These are phyloP conservation scores for Diaporthe vexans DNA, from an alignment of 2,329 filamentous ascomycete species.

Conservation along the genomic window DNA sequence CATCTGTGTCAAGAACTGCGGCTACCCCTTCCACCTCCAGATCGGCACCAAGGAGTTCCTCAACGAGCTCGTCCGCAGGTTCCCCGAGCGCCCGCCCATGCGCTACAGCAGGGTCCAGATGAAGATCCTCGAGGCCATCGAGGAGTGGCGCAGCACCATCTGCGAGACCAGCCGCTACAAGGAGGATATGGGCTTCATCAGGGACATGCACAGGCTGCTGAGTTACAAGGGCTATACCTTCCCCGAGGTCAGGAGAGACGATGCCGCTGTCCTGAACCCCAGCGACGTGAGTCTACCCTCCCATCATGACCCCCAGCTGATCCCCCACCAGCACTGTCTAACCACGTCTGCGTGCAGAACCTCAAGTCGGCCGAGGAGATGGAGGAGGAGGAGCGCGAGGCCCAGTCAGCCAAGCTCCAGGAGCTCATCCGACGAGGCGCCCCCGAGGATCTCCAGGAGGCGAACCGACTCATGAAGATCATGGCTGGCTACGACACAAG, in stretches of 20 bases:
- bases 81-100: slow-evolving; percentile 92
- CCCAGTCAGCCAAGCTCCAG: slow-evolving; percentile 97
- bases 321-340: background rate
- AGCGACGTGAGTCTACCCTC: slow-evolving; percentile 83
- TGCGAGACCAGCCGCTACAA: slow-evolving; percentile 98
- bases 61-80: slow-evolving; percentile 96
- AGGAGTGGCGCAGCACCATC: slow-evolving; percentile 98
- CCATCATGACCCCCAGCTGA: background rate
- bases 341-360: slow-evolving; percentile 70
- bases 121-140: slow-evolving; percentile 94
- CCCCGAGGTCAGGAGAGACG: slow-evolving; percentile 90
- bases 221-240: slow-evolving; percentile 98
- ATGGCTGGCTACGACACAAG: slow-evolving; percentile 98
- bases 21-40: slow-evolving; percentile 98
- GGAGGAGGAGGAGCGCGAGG: slow-evolving; percentile 95
- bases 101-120: slow-evolving; percentile 89
- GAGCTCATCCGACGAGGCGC: slow-evolving; percentile 94
- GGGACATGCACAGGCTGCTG: slow-evolving; percentile 96
- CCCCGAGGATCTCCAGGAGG: slow-evolving; percentile 94
- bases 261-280: slow-evolving; percentile 95
- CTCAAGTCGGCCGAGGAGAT: slow-evolving; percentile 97
- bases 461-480: slow-evolving; percentile 97
- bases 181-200: slow-evolving; percentile 94
- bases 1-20: slow-evolving; percentile 99
- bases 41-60: slow-evolving; percentile 99